These are phyloP conservation scores for Pythium phragmiticola DNA, from an alignment of 352 stramenopile genomes.

Conservation along the genomic window DNA sequence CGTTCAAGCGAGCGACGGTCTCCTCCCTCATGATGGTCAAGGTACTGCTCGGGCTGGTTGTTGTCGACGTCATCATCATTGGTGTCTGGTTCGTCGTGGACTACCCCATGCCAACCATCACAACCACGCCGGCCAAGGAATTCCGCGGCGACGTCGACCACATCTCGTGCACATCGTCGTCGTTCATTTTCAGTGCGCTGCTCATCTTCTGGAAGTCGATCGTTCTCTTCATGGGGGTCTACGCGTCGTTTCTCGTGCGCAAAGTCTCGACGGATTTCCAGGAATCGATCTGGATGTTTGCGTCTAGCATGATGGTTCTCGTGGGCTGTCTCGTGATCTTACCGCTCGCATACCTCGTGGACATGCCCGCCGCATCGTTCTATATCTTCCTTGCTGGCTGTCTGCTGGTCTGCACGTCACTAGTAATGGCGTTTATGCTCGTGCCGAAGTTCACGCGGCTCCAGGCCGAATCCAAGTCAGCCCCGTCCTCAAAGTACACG, in stretches of 20 bases:
- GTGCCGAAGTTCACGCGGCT: constrained; percentile 25
- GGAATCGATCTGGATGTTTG: constrained; percentile 40
- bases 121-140: constrained; percentile 20
- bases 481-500: constrained; percentile 6
- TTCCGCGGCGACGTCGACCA: constrained; percentile 13
- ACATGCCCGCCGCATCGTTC: constrained; percentile 20
- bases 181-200: constrained; percentile 29
- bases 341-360: constrained; percentile 32
- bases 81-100: constrained; percentile 25
- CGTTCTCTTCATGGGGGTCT: constrained; percentile 27
- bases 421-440: constrained; percentile 32
- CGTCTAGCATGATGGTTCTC: constrained; percentile 25
- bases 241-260: constrained; percentile 23
- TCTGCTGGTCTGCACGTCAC: constrained; percentile 23
- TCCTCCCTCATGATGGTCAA: constrained; percentile 33
- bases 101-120: constrained; percentile 28
- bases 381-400: constrained; percentile 25
- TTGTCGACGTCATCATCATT: constrained; percentile 36
- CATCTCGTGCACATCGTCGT: constrained; percentile 23
- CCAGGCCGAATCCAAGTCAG: neutral
- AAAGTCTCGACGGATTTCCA: constrained; percentile 41
- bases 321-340: constrained; percentile 27
- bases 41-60: constrained; percentile 31
- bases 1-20: constrained; percentile 26
- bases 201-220: constrained; percentile 36